Percentiles rank a stretch among this genome's conserved stretches.
Conservation (phyloP, 768 basidiomycete species). For the Pleurotus sapidus region DNA sequence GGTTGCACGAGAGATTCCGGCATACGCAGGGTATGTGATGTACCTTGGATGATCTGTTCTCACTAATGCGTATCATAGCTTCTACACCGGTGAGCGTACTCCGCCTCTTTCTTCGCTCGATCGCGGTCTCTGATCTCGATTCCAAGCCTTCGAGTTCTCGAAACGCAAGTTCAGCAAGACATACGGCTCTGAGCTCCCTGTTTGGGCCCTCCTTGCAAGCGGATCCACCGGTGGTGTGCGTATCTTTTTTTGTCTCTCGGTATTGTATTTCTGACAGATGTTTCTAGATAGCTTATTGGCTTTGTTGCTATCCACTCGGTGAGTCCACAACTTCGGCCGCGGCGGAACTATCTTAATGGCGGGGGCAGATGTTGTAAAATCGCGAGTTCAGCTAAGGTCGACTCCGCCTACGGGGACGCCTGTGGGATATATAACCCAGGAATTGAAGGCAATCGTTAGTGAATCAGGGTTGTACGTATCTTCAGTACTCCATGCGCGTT, state of each 20-base stretch:
- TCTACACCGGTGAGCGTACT: constrained; percentile 55
- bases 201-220: constrained; percentile 82
- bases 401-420: constrained; percentile 74
- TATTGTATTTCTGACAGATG: constrained; percentile 5
- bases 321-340: neutral
- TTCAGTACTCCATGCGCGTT: neutral
- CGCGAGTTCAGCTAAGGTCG: constrained; percentile 77
- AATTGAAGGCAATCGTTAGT: constrained; percentile 61
- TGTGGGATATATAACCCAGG: constrained; percentile 71
- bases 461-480: constrained; percentile 71
- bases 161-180: constrained; percentile 69
- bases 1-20: constrained; percentile 90
- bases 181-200: constrained; percentile 70
- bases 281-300: constrained; percentile 82
- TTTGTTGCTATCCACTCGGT: constrained; percentile 90
- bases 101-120: neutral
- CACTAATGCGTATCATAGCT: constrained; percentile 35
- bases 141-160: constrained; percentile 80
- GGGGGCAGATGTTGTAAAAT: constrained; percentile 81
- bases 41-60: neutral
- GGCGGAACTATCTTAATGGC: neutral
- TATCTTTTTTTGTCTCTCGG: constrained; percentile 11
- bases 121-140: constrained; percentile 1
- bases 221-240: constrained; percentile 82
- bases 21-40: constrained; percentile 78